These are phyloP conservation scores for Cymodocea nodosa DNA, from an alignment of 116 monocot species.

Conservation along the genomic window DNA sequence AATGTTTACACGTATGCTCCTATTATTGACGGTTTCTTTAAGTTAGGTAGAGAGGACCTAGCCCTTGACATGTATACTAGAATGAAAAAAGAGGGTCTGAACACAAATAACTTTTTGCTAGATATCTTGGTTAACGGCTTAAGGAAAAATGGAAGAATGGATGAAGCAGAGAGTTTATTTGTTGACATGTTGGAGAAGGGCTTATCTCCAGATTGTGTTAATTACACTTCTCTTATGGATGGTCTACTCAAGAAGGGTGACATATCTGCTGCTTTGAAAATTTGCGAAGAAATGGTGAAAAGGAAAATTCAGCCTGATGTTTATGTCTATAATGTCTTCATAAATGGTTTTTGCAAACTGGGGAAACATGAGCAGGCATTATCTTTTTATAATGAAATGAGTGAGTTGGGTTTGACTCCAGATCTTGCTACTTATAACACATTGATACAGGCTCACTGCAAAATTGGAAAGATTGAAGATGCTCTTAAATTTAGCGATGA, in stretches of 20 bases:
- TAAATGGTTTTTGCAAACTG: constrained; percentile 54
- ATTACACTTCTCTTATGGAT: constrained; percentile 87
- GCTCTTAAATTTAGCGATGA: constrained; percentile 39
- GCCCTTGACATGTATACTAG: constrained; percentile 51
- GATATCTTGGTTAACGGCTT: constrained; percentile 74
- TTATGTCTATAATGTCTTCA: constrained; percentile 71
- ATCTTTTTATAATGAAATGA: constrained; percentile 41
- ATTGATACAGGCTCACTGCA: constrained; percentile 48
- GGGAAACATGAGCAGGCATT: constrained; percentile 57
- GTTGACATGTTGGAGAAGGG: constrained; percentile 35
- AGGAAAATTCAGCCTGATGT: constrained; percentile 45
- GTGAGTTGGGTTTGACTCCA: constrained; percentile 46
- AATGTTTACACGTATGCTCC: constrained; percentile 58
- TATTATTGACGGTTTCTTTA: constrained; percentile 59
- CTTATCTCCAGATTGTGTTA: constrained; percentile 46
- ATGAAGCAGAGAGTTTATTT: constrained; percentile 45
- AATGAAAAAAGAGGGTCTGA: constrained; percentile 46
- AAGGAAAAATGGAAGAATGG: constrained; percentile 50
- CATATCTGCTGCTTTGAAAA: constrained; percentile 39
- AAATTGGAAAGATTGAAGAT: constrained; percentile 33
- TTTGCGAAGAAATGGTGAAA: constrained; percentile 55
- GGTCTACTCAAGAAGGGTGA: constrained; percentile 64
- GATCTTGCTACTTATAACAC: constrained; percentile 74
- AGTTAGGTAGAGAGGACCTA: constrained; percentile 37
- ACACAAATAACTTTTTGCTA: constrained; percentile 37